phyloP scores from a whole-genome alignment of 441 rosid genomes.

The Mallotus japonicus region DNA sequence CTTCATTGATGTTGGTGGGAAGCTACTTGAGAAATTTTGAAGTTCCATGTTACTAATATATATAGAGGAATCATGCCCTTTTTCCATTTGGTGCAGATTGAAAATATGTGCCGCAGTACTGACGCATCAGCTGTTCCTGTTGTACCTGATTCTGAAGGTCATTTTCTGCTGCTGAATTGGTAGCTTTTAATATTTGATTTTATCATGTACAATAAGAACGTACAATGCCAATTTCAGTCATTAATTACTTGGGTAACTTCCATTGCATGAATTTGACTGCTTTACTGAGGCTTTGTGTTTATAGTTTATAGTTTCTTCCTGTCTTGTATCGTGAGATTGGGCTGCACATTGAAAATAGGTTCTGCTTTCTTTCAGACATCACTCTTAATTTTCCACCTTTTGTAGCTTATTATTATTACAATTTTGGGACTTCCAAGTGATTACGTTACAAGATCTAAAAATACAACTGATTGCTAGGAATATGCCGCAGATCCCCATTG shows the following conservation, averaged over 20 bases:
- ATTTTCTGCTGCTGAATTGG: constrained; percentile 2
- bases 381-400: not conserved
- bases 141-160: constrained; percentile 90
- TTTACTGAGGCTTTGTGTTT: not conserved
- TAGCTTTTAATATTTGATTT: constrained; percentile 10
- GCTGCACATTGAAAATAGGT: not conserved
- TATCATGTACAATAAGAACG: constrained; percentile 13
- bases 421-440: not conserved
- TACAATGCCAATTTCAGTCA: not conserved
- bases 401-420: not conserved
- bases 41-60: too few species aligned
- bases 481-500: not conserved
- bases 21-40: too few species aligned
- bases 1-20: too few species aligned
- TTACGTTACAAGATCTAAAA: not conserved
- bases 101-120: constrained; percentile 74
- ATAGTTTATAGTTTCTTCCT: not conserved
- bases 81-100: constrained; percentile 53
- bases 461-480: not conserved
- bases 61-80: not conserved
- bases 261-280: not conserved
- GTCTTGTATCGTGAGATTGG: not conserved
- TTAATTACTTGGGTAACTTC: not conserved
- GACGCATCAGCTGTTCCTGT: constrained; percentile 85
- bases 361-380: not conserved